These are phyloP conservation scores for Aspergillus amoenus DNA, from an alignment of 2,329 filamentous ascomycete genomes.

Conservation along the genomic window DNA sequence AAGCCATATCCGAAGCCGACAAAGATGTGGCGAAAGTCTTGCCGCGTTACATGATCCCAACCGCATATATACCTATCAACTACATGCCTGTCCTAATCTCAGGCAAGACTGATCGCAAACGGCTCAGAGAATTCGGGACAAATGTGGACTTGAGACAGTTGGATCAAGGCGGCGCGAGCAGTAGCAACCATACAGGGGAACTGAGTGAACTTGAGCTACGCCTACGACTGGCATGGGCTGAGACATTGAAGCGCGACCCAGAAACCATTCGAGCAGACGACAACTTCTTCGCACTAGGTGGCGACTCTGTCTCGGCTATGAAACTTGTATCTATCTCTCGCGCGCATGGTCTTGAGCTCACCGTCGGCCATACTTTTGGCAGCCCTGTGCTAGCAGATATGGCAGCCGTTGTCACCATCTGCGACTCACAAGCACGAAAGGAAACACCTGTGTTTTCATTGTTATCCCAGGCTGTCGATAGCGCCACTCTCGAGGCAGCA, in stretches of 20 bases:
- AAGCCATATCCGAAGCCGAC: conserved; percentile 22
- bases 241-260: conserved; percentile 29
- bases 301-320: conserved; percentile 38
- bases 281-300: conserved; percentile 40
- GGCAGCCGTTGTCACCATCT: conserved; percentile 37
- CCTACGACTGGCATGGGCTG: conserved; percentile 36
- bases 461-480: conserved; percentile 34
- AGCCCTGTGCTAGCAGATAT: conserved; percentile 41
- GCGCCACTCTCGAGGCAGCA: conserved; percentile 39
- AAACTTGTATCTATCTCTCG: conserved; percentile 33
- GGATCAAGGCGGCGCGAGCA: conserved; percentile 20
- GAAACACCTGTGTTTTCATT: conserved; percentile 30
- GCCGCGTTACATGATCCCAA: conserved; percentile 38
- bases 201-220: conserved; percentile 33
- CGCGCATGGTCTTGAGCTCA: conserved; percentile 30
- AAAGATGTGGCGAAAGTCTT: conserved; percentile 26
- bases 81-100: conserved; percentile 45
- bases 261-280: conserved; percentile 36
- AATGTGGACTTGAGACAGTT: conserved; percentile 33
- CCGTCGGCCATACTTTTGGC: conserved; percentile 37
- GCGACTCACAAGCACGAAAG: conserved; percentile 24
- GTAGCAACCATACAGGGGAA: conserved; percentile 18
- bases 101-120: conserved; percentile 46
- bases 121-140: conserved; percentile 35
- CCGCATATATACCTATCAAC: conserved; percentile 44